Evolutionary conservation across 441 rosid species (phyloP), one percentile per base, ranked within the genome.

Genomic region (Erodium moschatum): DNA sequence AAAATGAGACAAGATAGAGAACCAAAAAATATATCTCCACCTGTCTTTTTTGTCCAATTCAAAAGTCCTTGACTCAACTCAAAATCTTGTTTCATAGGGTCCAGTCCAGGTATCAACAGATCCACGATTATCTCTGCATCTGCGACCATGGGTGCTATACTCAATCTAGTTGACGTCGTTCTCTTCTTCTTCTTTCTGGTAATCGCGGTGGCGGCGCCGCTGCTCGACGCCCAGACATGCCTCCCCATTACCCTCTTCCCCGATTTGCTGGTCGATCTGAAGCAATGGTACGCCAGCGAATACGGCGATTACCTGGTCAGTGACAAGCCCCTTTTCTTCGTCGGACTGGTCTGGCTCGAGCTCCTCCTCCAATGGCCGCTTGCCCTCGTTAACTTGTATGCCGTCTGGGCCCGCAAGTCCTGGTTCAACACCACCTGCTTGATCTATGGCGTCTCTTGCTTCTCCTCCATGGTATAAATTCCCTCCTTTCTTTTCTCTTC

Each of bases 301-400:
- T 85, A 70, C 62, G 88, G 84, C 15, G 96, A 92, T 69, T 92
- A 81, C 69, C 77, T 90, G 12, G 5, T 85, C 40, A 38, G 54
- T 56, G 98, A 90, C 75, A 87, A 85, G 75, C 98, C 97, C 6
- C 78, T 72, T 78, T 92, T 90, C 85, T 80, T 86, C 73, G 86
- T 86, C 8, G 94, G 88, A 1, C 31, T 87, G 13, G 80, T 83
- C 4, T 87, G 96, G 97, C 78, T 84, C 13, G 93, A 88, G 81
- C 85, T 90, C 20, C 18, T 90, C 7, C 78, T 90, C 69, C 86
- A 79, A 4, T 92, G 98, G 92, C 97, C 98, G 9, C 96, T 90
- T 66, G 70, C 86, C 1, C 60, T 90, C 44, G 64, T 85, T 65
- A 90, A 82, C 67, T 68, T 89, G 29, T 86, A 77, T 67, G 96